Percentiles rank a stretch among this genome's conserved stretches.
Conservation (phyloP, 1,284 basidiomycete genomes). For the Rhodotorula sp. region DNA sequence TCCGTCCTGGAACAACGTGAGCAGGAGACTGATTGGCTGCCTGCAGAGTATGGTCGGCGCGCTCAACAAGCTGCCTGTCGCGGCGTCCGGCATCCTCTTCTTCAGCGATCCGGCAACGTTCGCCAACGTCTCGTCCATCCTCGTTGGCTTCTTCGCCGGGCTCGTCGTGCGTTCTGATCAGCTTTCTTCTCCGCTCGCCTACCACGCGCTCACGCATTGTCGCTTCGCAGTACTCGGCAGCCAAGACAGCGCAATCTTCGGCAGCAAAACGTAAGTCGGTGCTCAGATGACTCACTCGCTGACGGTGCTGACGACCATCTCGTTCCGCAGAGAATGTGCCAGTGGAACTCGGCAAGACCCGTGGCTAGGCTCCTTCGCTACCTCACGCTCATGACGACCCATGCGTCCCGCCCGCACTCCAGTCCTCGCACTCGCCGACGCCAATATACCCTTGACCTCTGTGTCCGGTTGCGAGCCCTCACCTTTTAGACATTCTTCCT, state of each 20-base stretch:
- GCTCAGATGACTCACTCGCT: background rate
- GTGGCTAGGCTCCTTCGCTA: background rate
- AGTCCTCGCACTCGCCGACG: background rate
- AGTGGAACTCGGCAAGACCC: constrained; percentile 13
- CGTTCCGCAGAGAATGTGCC: background rate
- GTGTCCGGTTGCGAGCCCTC: background rate
- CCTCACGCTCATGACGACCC: background rate
- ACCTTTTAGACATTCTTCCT: background rate
- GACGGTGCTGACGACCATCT: background rate
- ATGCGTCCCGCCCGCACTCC: background rate
- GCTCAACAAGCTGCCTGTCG: constrained; percentile 96
- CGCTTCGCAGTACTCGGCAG: constrained; percentile 31
- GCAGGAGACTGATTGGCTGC: no score
- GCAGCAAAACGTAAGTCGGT: constrained; percentile 17
- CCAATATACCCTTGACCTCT: background rate
- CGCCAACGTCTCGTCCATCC: constrained; percentile 83
- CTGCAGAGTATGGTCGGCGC: constrained; percentile 88
- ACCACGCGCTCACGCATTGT: background rate
- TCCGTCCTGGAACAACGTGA: no score
- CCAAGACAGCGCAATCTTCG: constrained; percentile 35
- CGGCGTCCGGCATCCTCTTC: constrained; percentile 77
- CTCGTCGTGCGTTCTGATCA: constrained; percentile 24
- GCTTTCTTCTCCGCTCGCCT: no score
- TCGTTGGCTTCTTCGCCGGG: constrained; percentile 87
- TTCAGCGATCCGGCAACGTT: constrained; percentile 78